Evolutionary conservation across 345 rosid species (phyloP).

Genomic region (Heritiera fomes): DNA sequence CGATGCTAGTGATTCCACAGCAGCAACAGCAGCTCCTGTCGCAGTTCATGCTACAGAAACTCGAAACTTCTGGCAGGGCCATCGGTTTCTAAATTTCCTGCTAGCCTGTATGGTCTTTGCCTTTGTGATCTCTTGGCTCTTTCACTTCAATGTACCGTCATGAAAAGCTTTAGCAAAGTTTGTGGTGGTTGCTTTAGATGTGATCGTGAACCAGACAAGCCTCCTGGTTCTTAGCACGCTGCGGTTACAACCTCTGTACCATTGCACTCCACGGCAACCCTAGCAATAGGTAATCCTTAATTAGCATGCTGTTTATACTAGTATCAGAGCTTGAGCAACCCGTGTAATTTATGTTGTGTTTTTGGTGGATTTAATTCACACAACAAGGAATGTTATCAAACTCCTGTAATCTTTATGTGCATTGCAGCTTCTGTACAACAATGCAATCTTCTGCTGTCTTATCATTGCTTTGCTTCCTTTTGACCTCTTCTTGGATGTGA

Average conservation of each 20-base stretch:
- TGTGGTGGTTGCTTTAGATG: no score
- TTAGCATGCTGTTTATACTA: neutral
- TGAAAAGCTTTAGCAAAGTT: conserved; percentile 16
- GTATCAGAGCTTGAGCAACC: neutral
- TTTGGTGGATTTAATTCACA: neutral
- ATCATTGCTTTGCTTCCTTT: no score
- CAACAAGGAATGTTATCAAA: conserved; percentile 2
- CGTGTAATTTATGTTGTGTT: neutral
- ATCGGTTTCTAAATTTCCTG: conserved; percentile 80
- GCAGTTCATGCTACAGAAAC: neutral
- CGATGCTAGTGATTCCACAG: conserved; percentile 40
- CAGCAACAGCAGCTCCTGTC: conserved; percentile 6
- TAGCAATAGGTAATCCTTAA: no score
- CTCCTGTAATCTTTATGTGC: neutral
- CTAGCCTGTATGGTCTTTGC: conserved; percentile 94
- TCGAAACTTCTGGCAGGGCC: conserved; percentile 79
- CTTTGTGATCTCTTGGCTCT: conserved; percentile 92
- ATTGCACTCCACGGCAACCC: neutral
- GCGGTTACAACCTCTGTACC: no score
- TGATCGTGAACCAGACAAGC: no score
- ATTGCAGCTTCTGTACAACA: neutral
- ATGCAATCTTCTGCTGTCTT: neutral
- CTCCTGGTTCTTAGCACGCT: neutral
- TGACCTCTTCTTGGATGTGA: no score
- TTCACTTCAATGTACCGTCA: conserved; percentile 82